Conservation (phyloP, 2,329 filamentous ascomycete species). For the Dryadomyces sulphureus region DNA sequence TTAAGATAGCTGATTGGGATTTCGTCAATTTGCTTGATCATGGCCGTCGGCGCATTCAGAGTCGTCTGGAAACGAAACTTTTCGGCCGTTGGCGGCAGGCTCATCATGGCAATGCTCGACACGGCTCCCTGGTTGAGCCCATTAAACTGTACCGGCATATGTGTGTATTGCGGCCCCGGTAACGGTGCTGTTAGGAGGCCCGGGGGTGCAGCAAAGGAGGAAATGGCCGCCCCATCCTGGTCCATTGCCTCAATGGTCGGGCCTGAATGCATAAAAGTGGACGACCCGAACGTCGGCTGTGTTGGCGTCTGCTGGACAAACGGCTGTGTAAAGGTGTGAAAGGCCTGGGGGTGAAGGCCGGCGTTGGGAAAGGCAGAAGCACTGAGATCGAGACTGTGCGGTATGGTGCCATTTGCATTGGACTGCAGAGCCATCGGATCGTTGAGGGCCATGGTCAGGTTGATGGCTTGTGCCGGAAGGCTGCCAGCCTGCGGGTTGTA, state of each 20-base stretch:
- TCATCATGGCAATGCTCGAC: slow-evolving; percentile 23
- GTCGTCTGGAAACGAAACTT: slow-evolving; percentile 84
- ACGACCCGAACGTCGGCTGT: slow-evolving; percentile 54
- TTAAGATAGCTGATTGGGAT: slow-evolving; percentile 97
- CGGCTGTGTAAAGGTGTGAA: slow-evolving; percentile 49
- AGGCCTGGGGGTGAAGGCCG: slow-evolving; percentile 28
- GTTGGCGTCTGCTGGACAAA: slow-evolving; percentile 49
- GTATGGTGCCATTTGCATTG: slow-evolving; percentile 22
- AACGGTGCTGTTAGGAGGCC: slow-evolving; percentile 3
- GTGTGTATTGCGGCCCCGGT: slow-evolving; percentile 5
- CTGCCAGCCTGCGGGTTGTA: slow-evolving; percentile 78
- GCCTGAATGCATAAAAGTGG: slow-evolving; percentile 67
- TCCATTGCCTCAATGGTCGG: slow-evolving; percentile 56
- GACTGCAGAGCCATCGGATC: slow-evolving; percentile 73
- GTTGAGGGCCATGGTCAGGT: slow-evolving; percentile 59
- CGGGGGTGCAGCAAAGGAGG: background rate
- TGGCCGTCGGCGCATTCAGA: slow-evolving; percentile 86
- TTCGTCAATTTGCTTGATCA: slow-evolving; percentile 80
- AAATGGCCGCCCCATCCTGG: background rate
- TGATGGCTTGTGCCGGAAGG: slow-evolving; percentile 67
- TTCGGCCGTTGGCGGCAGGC: slow-evolving; percentile 40
- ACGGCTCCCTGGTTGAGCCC: background rate
- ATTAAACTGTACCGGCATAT: slow-evolving; percentile 1
- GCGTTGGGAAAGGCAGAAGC: slow-evolving; percentile 43
- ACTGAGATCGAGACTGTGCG: slow-evolving; percentile 49